Evolutionary conservation across 345 rosid genomes (phyloP).

Genomic region (Lumnitzera racemosa): DNA sequence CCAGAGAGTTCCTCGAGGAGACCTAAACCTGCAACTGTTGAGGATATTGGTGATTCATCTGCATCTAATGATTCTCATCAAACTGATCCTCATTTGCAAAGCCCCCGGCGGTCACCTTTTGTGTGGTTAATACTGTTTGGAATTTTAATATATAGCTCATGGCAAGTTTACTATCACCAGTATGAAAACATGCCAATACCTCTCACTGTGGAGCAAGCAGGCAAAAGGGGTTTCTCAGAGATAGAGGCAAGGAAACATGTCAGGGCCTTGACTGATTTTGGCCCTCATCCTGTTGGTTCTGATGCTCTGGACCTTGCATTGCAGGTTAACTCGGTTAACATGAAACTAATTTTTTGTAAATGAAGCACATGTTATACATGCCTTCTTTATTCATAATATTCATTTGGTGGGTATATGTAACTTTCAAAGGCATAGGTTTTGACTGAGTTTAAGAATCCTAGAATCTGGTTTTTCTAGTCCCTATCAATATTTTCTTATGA

Average conservation of each 20-base stretch:
- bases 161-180: conserved; percentile 61
- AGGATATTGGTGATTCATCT: not conserved
- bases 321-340: conserved; percentile 34
- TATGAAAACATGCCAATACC: conserved; percentile 56
- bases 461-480: too few relatives aligned
- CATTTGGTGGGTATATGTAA: too few relatives aligned
- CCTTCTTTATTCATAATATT: too few relatives aligned
- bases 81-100: conserved; percentile 5
- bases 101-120: conserved; percentile 43
- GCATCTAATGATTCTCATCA: not conserved
- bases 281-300: conserved; percentile 88
- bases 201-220: conserved; percentile 69
- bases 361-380: too few relatives aligned
- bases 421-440: too few relatives aligned
- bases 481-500: too few relatives aligned
- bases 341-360: too few relatives aligned
- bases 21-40: not conserved
- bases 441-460: too few relatives aligned
- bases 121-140: conserved; percentile 43
- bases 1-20: conserved; percentile 3
- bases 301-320: conserved; percentile 63
- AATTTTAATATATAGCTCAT: conserved; percentile 42
- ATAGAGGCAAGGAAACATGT: conserved; percentile 71
- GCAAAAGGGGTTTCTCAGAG: conserved; percentile 92
- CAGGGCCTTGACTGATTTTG: conserved; percentile 61